Evolutionary conservation across 1,284 basidiomycete genomes (phyloP), one percentile per base, ranked within the genome.

Genomic region (Fomitopsis pinicola): DNA sequence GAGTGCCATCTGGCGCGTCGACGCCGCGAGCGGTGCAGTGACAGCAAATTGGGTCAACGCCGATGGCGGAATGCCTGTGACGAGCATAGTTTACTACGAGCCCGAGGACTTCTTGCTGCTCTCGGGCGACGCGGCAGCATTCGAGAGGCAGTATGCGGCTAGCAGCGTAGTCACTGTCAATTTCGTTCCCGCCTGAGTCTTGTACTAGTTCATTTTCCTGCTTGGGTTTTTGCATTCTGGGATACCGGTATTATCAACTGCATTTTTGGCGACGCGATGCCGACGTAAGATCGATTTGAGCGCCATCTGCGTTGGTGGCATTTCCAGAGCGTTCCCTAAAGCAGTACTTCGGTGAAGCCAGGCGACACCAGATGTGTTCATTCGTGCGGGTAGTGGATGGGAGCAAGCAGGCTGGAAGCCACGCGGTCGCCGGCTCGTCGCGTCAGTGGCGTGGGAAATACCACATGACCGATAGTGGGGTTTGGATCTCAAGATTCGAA

Each of bases 21-120:
- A 57, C 54, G 9, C 42, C 33, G 42, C 55, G 14, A 58, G 19
- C 33, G 59, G 59, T 50, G 48, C 46, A 19, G 45, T 70, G 44
- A 57, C 52, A n/a, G 55, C 65, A 22, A 46, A 62, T 17, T 72
- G 69, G 68, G 48, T 67, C 57, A 71, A 72, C 63, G 30, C 62
- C 14, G 64, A 70, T 58, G 64, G 66, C 38, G 19, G 36, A 8
- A 6, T 35, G 28, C 59, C 59, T n/a, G 44, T 30, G 28, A 55
- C 42, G 30, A 45, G n/a, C 28, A 46, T 59, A 42, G 44, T 56
- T 26, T 60, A 60, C 54, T 48, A 50, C 45, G 44, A 14, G 8
- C 19, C 44, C 15, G 54, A 45, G 33, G 33, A 48, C 44, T 55
- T 50, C 15, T 42, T 60, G 35, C 30, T 60, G 33, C 59, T 60